Evolutionary conservation across 2,329 filamentous ascomycete species (phyloP).

Genomic region (Thelonectria olida): DNA sequence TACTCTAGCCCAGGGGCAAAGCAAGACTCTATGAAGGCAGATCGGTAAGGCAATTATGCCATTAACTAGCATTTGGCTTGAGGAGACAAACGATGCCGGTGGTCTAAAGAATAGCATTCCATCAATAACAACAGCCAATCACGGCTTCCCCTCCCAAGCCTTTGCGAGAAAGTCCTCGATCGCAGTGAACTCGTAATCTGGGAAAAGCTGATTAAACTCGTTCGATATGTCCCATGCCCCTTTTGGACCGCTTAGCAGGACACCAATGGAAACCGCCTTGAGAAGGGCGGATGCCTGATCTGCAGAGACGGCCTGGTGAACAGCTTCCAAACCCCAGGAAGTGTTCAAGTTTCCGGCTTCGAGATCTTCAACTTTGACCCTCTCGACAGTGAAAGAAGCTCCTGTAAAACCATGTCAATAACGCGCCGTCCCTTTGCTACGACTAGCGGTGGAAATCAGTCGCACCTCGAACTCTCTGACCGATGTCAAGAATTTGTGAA

Average conservation of each 20-base stretch:
- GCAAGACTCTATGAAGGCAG: too few relatives aligned
- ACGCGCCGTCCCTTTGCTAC: too few relatives aligned
- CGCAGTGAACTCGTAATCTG: conserved; percentile 53
- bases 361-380: conserved; percentile 24
- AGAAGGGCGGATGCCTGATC: neutral
- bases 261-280: neutral
- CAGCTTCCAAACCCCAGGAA: conserved; percentile 29
- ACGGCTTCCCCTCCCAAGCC: conserved; percentile 11
- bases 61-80: too few relatives aligned
- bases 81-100: too few relatives aligned
- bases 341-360: conserved; percentile 25
- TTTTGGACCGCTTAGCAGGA: neutral
- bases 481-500: conserved; percentile 48
- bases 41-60: too few relatives aligned
- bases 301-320: neutral
- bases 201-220: conserved; percentile 56
- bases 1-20: too few relatives aligned
- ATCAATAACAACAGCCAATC: neutral
- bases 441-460: neutral
- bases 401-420: conserved; percentile 6
- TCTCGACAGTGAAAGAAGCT: conserved; percentile 20
- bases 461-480: conserved; percentile 50
- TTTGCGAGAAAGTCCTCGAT: conserved; percentile 53
- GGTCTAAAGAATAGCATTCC: too few relatives aligned
- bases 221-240: conserved; percentile 48